Evolutionary conservation across 257 asterid species (phyloP), one percentile per base, ranked within the genome.

Genomic region (Primulina eburnea): DNA sequence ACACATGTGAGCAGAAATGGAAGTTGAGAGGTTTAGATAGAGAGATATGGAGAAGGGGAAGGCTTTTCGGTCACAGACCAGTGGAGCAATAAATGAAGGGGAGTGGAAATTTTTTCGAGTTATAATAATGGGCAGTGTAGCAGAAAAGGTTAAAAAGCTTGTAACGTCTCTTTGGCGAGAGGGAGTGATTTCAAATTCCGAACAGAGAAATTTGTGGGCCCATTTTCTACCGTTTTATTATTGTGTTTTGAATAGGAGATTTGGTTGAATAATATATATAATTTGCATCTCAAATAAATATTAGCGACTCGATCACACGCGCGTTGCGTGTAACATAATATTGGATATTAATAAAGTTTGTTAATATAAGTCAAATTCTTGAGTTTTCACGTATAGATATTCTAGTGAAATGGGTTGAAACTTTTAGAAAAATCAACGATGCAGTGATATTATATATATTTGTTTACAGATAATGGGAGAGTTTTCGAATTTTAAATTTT

Each of bases 61-160:
- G 59, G 73, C 40, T 56, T 32, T 68, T 2, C 1, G 76, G 73
- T 69, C 28, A 67, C 78, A 50, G 76, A 69, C 65, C 33, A 70
- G 74, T 50, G 17, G 73, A 76, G 89, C 89, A 84, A 80, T 87
- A 76, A 90, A 87, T 87, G 90, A 35, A 60, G 80, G 64, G 80
- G 73, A 32, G 76, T 62, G 70, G 82, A 76, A 72, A 75, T 66
- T 50, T 53, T 28, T 21, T 72, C 80, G 62, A 58, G 55, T 40
- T 61, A 14, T 12, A 12, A 47, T 47, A 47, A 47, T 47, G 55
- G 55, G 14, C 1, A 47, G 34, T 3, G 38, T 9, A 18, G 4
- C 72, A 66, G 79, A 80, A 73, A 80, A 76, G 76, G 74, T 72
- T 65, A 76, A 76, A 80, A 74, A 70, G 80, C 18, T 69, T 24